Conservation (phyloP, 495 filamentous ascomycete genomes). For the Podospora comata region DNA sequence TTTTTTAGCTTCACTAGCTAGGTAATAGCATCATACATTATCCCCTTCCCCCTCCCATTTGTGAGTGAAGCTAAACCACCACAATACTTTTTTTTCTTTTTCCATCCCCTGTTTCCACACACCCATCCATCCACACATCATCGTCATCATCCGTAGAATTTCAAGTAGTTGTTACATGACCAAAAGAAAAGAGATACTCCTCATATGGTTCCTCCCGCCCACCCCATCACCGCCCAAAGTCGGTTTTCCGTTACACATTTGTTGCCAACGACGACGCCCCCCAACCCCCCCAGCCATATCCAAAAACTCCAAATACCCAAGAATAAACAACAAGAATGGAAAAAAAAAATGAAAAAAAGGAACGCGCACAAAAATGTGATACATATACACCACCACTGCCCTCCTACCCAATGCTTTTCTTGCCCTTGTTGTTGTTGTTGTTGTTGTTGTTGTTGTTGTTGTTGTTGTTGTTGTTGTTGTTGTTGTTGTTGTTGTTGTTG, state of each 20-base stretch:
- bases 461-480: no score
- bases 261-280: neutral
- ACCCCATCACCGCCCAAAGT: neutral
- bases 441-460: neutral
- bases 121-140: neutral
- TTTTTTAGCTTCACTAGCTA: neutral
- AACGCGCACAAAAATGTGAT: neutral
- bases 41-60: neutral
- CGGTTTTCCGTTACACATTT: neutral
- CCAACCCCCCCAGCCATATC: neutral
- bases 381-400: neutral
- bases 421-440: neutral
- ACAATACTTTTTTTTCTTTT: neutral
- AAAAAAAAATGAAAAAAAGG: slow-evolving; percentile 1
- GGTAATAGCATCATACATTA: neutral
- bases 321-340: neutral
- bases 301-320: neutral
- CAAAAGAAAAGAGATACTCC: no score
- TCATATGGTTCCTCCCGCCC: no score
- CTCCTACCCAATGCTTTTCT: neutral
- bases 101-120: neutral
- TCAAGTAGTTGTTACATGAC: neutral
- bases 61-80: neutral
- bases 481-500: neutral
- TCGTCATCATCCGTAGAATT: neutral